Percentiles rank a stretch among this genome's conserved stretches.
These are phyloP conservation scores for Grosmannia serpens DNA, from an alignment of 2,329 filamentous ascomycete species.

Conservation along the genomic window DNA sequence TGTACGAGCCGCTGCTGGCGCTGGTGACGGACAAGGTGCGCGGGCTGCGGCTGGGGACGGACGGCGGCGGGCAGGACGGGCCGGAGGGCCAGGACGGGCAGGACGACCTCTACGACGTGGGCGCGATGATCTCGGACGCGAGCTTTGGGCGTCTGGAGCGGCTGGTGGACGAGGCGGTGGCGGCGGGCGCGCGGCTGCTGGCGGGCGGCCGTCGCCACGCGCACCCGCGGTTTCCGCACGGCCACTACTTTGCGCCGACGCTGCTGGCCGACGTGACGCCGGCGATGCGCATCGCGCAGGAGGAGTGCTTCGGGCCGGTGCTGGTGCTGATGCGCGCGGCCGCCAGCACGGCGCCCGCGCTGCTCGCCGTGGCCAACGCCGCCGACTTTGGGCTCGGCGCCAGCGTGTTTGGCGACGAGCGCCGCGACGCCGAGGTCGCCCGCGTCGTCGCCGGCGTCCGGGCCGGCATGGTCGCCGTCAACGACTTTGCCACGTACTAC, in stretches of 20 bases:
- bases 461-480: constrained; percentile 85
- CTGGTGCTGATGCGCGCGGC: constrained; percentile 72
- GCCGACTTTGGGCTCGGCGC: constrained; percentile 79
- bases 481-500: constrained; percentile 91
- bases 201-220: constrained; percentile 61
- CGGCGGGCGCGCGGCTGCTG: constrained; percentile 67
- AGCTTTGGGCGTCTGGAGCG: constrained; percentile 65
- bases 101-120: constrained; percentile 53
- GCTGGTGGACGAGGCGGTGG: constrained; percentile 67
- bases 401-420: constrained; percentile 67
- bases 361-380: constrained; percentile 71
- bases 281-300: constrained; percentile 75
- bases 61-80: not conserved
- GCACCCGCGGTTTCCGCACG: constrained; percentile 63
- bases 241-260: constrained; percentile 89
- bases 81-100: not conserved
- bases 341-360: constrained; percentile 45
- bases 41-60: constrained; percentile 56
- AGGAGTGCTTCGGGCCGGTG: constrained; percentile 87
- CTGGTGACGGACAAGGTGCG: constrained; percentile 64
- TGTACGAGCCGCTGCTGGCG: constrained; percentile 62
- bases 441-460: constrained; percentile 57
- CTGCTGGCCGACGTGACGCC: constrained; percentile 81
- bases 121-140: constrained; percentile 75
- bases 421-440: constrained; percentile 43